phyloP scores from a whole-genome alignment of 2,329 filamentous ascomycete species.

The Aureobasidium vineae region DNA sequence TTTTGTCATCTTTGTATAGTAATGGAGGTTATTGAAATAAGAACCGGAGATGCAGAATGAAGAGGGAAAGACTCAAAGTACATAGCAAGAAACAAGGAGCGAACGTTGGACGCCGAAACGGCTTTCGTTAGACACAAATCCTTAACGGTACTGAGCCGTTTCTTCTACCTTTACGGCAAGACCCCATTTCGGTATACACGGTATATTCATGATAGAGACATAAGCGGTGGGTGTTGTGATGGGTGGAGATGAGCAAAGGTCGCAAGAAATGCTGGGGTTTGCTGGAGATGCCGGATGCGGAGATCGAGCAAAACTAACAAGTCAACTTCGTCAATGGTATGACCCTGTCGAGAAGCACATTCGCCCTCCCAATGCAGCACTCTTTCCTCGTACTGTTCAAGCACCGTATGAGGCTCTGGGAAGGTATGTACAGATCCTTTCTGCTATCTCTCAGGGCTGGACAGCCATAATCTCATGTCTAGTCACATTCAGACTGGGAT shows the following conservation, averaged over 20 bases:
- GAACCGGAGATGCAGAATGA: neutral
- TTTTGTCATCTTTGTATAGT: no score
- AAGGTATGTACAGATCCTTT: no score
- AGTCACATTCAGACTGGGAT: no score
- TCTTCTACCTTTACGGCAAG: neutral
- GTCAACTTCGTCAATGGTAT: neutral
- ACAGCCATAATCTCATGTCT: no score
- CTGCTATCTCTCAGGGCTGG: no score
- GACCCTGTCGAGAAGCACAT: neutral
- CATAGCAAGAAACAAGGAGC: neutral
- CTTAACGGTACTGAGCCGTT: constrained; percentile 17
- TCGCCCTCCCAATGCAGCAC: no score
- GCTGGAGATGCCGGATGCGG: neutral
- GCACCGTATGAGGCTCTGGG: no score
- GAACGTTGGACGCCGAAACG: constrained; percentile 12
- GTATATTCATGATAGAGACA: neutral
- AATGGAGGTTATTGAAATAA: no score
- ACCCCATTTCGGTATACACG: constrained; percentile 11
- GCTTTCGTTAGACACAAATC: constrained; percentile 13
- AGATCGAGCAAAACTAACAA: neutral
- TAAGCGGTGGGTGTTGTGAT: constrained; percentile 3
- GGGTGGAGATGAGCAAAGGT: neutral
- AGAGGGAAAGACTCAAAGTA: neutral
- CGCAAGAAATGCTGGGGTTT: neutral
- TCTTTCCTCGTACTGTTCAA: no score